phyloP scores from a whole-genome alignment of 2,329 filamentous ascomycete genomes.

The Alternaria incomplexa region DNA sequence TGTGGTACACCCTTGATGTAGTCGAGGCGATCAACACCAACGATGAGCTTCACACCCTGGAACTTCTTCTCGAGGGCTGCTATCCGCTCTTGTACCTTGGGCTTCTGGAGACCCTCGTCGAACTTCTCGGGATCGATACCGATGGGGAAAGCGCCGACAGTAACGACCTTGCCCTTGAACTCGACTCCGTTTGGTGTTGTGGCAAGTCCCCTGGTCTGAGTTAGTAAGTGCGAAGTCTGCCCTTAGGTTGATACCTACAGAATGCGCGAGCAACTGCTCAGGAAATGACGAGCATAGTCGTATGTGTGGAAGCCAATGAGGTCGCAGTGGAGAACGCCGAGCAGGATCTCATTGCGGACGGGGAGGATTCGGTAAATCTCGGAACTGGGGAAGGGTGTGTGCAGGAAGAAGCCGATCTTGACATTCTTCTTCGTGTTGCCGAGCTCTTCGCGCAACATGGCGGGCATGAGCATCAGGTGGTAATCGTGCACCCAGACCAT shows the following conservation, averaged over 20 bases:
- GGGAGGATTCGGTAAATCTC: slow-evolving; percentile 97
- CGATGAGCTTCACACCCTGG: slow-evolving; percentile 93
- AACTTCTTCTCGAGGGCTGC: slow-evolving; percentile 86
- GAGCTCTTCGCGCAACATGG: slow-evolving; percentile 92
- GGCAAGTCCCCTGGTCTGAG: slow-evolving; percentile 59
- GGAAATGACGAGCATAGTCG: slow-evolving; percentile 96
- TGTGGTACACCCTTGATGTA: slow-evolving; percentile 99
- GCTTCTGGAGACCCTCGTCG: slow-evolving; percentile 82
- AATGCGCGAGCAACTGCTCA: slow-evolving; percentile 95
- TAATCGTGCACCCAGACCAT: slow-evolving; percentile 99
- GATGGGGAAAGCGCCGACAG: slow-evolving; percentile 94
- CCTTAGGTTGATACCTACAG: slow-evolving; percentile 60
- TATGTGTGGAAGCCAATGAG: slow-evolving; percentile 98
- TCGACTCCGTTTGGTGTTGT: slow-evolving; percentile 95
- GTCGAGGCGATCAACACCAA: slow-evolving; percentile 94
- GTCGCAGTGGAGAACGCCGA: slow-evolving; percentile 90
- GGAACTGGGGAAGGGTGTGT: slow-evolving; percentile 95
- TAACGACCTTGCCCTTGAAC: slow-evolving; percentile 85
- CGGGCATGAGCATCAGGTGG: slow-evolving; percentile 93
- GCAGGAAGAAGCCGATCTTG: slow-evolving; percentile 97
- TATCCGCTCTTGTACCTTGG: slow-evolving; percentile 87
- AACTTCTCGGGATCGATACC: slow-evolving; percentile 98
- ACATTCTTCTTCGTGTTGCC: slow-evolving; percentile 83
- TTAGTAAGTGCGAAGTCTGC: slow-evolving; percentile 9
- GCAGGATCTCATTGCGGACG: slow-evolving; percentile 85